These are phyloP conservation scores for Diplosphaera chodatii DNA, from an alignment of 139 green algal genomes.

Conservation along the genomic window DNA sequence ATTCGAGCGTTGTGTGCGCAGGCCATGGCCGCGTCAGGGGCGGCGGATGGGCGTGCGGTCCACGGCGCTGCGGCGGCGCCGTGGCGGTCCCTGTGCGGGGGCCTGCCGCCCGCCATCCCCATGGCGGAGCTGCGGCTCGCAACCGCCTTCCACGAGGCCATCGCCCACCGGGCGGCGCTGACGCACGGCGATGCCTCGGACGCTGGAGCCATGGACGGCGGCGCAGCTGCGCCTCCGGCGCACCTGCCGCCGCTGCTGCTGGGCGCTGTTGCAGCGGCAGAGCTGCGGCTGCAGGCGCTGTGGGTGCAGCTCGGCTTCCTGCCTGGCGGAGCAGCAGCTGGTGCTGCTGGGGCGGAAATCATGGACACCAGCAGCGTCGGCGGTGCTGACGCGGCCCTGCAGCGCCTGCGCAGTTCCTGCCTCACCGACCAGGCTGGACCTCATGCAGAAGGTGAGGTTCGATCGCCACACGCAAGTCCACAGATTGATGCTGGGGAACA, in stretches of 20 bases:
- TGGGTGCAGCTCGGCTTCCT: not conserved
- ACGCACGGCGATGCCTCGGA: too few relatives aligned
- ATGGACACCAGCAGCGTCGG: constrained; percentile 4
- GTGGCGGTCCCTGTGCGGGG: not conserved
- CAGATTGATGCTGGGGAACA: too few relatives aligned
- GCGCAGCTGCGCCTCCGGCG: too few relatives aligned
- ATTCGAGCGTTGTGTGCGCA: too few relatives aligned
- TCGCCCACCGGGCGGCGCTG: too few relatives aligned
- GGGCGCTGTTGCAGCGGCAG: not conserved
- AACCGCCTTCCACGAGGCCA: constrained; percentile 19
- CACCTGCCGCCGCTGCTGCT: not conserved
- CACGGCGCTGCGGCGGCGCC: not conserved
- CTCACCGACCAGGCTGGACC: too few relatives aligned
- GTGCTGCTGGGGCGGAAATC: not conserved
- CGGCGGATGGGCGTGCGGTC: too few relatives aligned
- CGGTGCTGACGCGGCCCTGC: not conserved
- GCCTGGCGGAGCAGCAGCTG: not conserved
- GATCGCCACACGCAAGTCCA: too few relatives aligned
- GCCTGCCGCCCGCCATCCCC: constrained; percentile 17
- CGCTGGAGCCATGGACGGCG: too few relatives aligned
- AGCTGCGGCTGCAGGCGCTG: not conserved
- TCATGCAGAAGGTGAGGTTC: too few relatives aligned
- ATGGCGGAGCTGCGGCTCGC: constrained; percentile 42
- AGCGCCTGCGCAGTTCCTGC: not conserved
- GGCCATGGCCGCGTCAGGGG: not conserved